Evolutionary conservation across 805 yeast species (phyloP), one percentile per base, ranked within the genome.

Genomic region (Candida sonorensis): DNA sequence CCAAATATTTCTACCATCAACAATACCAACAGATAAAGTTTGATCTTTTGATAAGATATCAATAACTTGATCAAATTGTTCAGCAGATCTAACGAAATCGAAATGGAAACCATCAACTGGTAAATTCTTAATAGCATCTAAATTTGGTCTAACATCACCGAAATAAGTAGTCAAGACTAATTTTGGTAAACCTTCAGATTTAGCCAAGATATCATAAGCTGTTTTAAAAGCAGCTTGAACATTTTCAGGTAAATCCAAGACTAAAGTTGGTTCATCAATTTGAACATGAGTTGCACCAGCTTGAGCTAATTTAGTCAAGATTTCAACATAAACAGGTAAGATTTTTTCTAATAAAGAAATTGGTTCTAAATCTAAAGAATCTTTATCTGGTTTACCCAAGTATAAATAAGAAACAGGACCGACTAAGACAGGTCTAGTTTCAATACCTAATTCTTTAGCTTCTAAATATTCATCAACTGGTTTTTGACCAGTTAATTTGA

Each of bases 1-100:
- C 98, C 98, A 92, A 69, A 92, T 86, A 81, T 92, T 92, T 78
- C 98, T 87, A 70, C 98, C 98, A 57, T 87, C 94, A 57, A 92
- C 88, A 54, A 92, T 76, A 85, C 98, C 98, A 48, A 82, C 95
- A 42, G 97, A 90, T 59, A 92, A 72, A 44, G 72, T 67, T 73
- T 92, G 95, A 46, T 76, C 67, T 44, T 68, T 74, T 47, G 71
- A 60, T 38, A 90, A 66, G 55, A 82, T 69, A 37, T 73, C 67
- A 40, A 74, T 66, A 52, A 84, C 94, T 36, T 77, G 84, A 37
- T 85, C 90, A 48, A 92, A 77, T 75, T 92, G 98, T 65, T 85
- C 95, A 57, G 97, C 95, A 51, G 77, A 81, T 75, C 97, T 87
- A 64, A 78, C 90, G 54, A 86, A 85, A 72, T 92, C 98, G 60